Evolutionary conservation across 179 eudicot genomes (phyloP).

Genomic region (Silene vulgaris): DNA sequence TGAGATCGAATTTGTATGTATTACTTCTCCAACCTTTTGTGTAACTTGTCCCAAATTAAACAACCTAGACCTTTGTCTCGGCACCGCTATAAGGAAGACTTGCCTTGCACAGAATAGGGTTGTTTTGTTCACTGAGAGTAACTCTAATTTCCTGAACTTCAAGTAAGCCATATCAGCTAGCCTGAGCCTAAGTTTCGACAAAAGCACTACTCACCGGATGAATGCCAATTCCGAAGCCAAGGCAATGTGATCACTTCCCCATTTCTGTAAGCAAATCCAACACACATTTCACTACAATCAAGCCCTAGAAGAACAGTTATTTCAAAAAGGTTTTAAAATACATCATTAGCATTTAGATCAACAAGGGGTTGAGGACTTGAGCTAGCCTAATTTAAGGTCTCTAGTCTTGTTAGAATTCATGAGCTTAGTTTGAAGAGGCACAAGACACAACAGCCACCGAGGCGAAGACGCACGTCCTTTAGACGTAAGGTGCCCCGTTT

Average conservation of each 20-base stretch:
- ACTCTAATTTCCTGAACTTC: background rate
- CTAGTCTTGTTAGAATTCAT: background rate
- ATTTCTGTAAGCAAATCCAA: slow-evolving; percentile 53
- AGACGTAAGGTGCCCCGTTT: no score
- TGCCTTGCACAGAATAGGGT: background rate
- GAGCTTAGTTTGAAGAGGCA: no score
- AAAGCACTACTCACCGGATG: slow-evolving; percentile 19
- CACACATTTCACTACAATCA: slow-evolving; percentile 8
- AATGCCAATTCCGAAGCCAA: slow-evolving; percentile 83
- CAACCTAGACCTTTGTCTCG: background rate
- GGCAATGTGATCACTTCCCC: slow-evolving; percentile 99
- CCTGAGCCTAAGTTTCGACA: slow-evolving; percentile 5
- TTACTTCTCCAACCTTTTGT: background rate
- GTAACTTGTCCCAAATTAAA: background rate
- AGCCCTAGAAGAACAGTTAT: background rate
- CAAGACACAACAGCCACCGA: no score
- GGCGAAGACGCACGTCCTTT: no score
- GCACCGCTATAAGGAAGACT: background rate
- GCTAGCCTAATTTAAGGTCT: background rate
- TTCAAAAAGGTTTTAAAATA: background rate
- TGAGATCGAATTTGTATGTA: background rate
- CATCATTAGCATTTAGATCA: background rate
- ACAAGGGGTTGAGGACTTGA: background rate
- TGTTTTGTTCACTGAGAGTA: background rate
- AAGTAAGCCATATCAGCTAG: background rate